Base-by-base conservation (phyloP, 108 stramenopile genomes). In the Skeletonema marinoi region DNA sequence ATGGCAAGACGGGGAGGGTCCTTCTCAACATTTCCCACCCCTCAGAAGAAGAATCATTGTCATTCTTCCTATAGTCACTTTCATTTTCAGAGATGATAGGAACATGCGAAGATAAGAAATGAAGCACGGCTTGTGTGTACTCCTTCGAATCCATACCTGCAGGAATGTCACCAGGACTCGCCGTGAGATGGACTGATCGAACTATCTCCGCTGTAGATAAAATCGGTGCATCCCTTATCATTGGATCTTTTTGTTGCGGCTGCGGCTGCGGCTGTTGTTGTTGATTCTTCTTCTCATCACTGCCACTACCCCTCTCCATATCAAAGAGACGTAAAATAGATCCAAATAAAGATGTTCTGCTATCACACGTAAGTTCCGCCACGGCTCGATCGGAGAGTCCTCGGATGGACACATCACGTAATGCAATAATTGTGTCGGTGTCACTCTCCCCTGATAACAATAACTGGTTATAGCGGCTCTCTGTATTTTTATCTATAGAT, bases 61-160 rank as follows among this genome's bases (percentile, higher is more conserved):
- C 35, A 2, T 68, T 25, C 9, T 30, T 32, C 38, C 19, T 73
- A 16, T 66, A 71, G 1, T 69, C 44, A 39, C 29, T 56, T 32
- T 71, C 70, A 10, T 75, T 42, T 71, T 81, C 81, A 12, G 74
- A 75, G 35, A 81, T 41, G 29, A 60, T 61, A 12, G 70, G 70
- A 25, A 81, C 64, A 41, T 75, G 14, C 21, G 64, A 64, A 1
- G 87, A 86, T 36, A 93, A 61, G 63, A 93, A 93, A 64, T 86
- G 84, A 32, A 93, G 77, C 35, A 82, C 90, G 3, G 88, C 84
- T 79, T 89, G 65, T 19, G 88, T 82, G 74, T 88, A 88, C 80
- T 93, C 90, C 70, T 93, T 90, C 16, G 90, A 86, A 80, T 93
- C 92, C 85, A 90, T 80, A 3, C 71, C 64, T 17, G 87, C 83